phyloP scores from a whole-genome alignment of 169 alveolate genomes.

The Plasmodium gonderi region DNA sequence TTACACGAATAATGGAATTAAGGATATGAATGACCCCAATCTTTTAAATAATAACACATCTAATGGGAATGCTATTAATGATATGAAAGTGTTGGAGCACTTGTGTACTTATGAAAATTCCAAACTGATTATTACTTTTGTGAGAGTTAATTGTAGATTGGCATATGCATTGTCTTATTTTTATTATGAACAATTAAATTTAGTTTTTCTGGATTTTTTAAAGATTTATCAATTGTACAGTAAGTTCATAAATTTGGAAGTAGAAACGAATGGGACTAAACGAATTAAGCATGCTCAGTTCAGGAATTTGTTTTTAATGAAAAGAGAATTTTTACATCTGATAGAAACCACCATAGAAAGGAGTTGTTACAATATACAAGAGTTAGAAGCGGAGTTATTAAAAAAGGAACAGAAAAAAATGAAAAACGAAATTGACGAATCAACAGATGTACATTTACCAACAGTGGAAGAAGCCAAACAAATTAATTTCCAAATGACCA shows the following conservation, averaged over 20 bases:
- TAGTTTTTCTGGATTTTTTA: conserved; percentile 69
- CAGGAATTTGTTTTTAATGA: conserved; percentile 76
- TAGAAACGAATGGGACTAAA: conserved; percentile 79
- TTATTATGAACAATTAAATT: conserved; percentile 57
- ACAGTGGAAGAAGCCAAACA: conserved; percentile 76
- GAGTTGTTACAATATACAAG: conserved; percentile 76
- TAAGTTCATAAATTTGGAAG: conserved; percentile 81
- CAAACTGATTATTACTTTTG: conserved; percentile 67
- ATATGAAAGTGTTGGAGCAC: conserved; percentile 57
- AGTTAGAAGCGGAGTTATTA: conserved; percentile 54
- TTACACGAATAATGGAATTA: conserved; percentile 46
- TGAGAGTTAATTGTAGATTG: conserved; percentile 70
- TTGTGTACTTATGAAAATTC: conserved; percentile 69
- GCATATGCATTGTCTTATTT: conserved; percentile 73
- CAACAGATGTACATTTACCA: conserved; percentile 57
- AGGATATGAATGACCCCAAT: conserved; percentile 18
- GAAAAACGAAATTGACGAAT: conserved; percentile 63
- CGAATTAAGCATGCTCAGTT: conserved; percentile 73
- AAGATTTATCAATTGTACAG: conserved; percentile 86
- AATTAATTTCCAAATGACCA: conserved; percentile 78
- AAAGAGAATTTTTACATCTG: conserved; percentile 82
- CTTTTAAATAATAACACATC: not conserved
- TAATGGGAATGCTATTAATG: not conserved
- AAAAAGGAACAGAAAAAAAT: conserved; percentile 71
- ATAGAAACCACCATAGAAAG: conserved; percentile 82